Conservation (phyloP, 441 rosid species). For the Populus hybrid region DNA sequence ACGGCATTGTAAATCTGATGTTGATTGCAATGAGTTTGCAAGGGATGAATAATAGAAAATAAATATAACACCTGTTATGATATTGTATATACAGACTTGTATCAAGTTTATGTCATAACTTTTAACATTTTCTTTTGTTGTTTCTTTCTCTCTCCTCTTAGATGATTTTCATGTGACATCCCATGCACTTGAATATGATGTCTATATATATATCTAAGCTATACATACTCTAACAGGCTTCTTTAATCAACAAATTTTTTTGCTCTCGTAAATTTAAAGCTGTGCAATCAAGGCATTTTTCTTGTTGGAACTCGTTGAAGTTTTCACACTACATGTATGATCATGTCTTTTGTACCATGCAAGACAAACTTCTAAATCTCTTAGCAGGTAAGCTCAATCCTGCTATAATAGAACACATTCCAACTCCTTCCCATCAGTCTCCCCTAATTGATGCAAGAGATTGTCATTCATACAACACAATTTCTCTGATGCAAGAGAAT, state of each 20-base stretch:
- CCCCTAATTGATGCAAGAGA: not conserved
- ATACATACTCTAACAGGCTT: too few relatives aligned
- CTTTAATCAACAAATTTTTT: too few relatives aligned
- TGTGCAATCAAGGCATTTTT: not conserved
- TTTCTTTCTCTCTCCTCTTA: not conserved
- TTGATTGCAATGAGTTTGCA: not conserved
- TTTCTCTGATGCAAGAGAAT: not conserved
- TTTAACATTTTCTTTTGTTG: not conserved
- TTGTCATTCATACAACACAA: not conserved
- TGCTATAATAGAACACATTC: not conserved
- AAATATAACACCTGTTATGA: not conserved
- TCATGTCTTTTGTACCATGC: not conserved
- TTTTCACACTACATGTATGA: not conserved
- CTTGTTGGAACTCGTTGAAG: not conserved
- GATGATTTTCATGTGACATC: not conserved
- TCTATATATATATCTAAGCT: too few relatives aligned
- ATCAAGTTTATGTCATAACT: not conserved
- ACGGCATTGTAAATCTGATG: not conserved
- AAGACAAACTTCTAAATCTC: not conserved
- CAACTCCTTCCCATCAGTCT: not conserved
- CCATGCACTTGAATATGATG: not conserved
- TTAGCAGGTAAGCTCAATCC: not conserved
- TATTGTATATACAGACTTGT: not conserved
- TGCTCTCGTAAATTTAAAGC: too few relatives aligned
- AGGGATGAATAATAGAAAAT: not conserved